These are phyloP conservation scores for Saccharomycopsis crataegensis DNA, from an alignment of 1,139 yeast species.

Conservation along the genomic window DNA sequence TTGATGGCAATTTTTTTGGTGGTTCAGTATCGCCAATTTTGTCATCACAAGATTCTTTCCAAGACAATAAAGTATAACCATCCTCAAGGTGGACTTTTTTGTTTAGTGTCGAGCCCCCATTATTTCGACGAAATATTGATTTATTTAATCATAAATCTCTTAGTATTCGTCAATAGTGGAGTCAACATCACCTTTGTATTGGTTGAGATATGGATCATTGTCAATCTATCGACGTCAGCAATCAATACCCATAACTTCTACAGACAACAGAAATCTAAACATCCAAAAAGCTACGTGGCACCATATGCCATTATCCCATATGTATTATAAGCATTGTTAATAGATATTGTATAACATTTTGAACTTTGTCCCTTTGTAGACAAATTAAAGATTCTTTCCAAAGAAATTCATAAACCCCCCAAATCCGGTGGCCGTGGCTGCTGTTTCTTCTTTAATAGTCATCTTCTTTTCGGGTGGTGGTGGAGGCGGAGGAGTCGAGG, in stretches of 20 bases:
- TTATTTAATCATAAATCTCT: constrained; percentile 37
- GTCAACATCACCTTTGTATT: constrained; percentile 22
- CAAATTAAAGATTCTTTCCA: neutral
- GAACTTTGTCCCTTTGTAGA: neutral
- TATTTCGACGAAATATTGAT: constrained; percentile 69
- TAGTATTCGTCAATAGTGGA: constrained; percentile 23
- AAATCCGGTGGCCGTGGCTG: neutral
- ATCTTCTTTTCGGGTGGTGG: too few species aligned
- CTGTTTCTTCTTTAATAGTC: neutral
- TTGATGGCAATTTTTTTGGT: constrained; percentile 30
- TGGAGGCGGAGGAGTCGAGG: too few species aligned
- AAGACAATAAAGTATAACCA: constrained; percentile 55
- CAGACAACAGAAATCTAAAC: constrained; percentile 25
- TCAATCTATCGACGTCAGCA: constrained; percentile 59
- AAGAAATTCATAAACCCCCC: constrained; percentile 15
- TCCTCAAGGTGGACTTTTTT: constrained; percentile 51
- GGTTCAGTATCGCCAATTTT: constrained; percentile 49
- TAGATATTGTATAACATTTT: too few species aligned
- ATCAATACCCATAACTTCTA: constrained; percentile 52
- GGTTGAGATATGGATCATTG: constrained; percentile 48
- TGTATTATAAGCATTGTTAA: constrained; percentile 24
- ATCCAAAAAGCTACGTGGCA: constrained; percentile 27
- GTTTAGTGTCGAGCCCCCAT: constrained; percentile 62
- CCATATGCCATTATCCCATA: constrained; percentile 34
- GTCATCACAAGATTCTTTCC: constrained; percentile 55